A percentile compares a stretch with the other conserved stretches of the same genome.
Evolutionary conservation across 1,284 basidiomycete genomes (phyloP).

Genomic region (Leccinum variabile): DNA sequence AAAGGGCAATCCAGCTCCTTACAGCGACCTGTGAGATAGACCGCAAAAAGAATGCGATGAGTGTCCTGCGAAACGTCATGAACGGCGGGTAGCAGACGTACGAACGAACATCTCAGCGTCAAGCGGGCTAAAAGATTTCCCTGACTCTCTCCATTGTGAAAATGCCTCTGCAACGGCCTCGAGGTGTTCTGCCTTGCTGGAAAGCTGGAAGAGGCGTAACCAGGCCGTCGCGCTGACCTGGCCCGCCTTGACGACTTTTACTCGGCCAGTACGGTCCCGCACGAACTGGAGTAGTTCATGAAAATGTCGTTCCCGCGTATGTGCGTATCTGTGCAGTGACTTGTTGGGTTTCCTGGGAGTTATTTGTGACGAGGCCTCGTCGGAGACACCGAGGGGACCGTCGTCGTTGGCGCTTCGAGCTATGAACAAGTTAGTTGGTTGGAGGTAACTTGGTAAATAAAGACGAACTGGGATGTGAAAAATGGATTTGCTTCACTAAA

Average conservation of each 20-base stretch:
- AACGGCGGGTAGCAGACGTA: constrained; percentile 36
- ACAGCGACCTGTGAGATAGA: constrained; percentile 52
- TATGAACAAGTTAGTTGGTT: constrained; percentile 12
- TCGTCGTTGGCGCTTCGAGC: constrained; percentile 13
- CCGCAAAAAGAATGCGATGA: neutral
- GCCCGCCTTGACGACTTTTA: constrained; percentile 31
- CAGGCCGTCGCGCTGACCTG: constrained; percentile 39
- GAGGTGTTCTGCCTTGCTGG: constrained; percentile 47
- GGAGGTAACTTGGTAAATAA: neutral
- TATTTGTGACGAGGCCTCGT: constrained; percentile 4
- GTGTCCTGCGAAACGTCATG: neutral
- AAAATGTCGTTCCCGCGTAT: constrained; percentile 27
- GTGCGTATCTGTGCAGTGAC: neutral
- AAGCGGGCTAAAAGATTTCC: constrained; percentile 39
- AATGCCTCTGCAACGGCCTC: constrained; percentile 45
- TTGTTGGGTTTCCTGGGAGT: neutral
- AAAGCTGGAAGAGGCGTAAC: constrained; percentile 50
- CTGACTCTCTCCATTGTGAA: constrained; percentile 47
- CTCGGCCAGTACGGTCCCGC: constrained; percentile 30
- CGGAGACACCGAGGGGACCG: constrained; percentile 11
- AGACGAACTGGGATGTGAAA: constrained; percentile 22
- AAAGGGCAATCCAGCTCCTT: constrained; percentile 52
- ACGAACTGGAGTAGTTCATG: constrained; percentile 29
- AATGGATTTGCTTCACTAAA: constrained; percentile 20
- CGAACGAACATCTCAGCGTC: constrained; percentile 49